These are phyloP conservation scores for Casuarina glauca DNA, from an alignment of 306 rosid species.

Conservation along the genomic window DNA sequence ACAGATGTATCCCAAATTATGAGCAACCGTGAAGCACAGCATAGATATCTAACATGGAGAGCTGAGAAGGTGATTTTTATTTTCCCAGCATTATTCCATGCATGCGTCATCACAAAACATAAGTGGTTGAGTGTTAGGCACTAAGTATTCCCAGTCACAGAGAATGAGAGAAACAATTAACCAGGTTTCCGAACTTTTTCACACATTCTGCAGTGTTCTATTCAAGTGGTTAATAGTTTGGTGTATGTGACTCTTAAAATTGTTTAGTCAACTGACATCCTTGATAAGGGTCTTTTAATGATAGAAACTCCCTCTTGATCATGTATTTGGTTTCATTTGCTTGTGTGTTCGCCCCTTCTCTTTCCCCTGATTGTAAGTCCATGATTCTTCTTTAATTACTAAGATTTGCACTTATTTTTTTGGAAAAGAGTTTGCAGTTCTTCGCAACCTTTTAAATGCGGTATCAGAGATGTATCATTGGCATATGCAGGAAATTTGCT, in stretches of 20 bases:
- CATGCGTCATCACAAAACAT: slow-evolving; percentile 2
- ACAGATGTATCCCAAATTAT: slow-evolving; percentile 46
- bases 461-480: background rate
- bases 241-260: background rate
- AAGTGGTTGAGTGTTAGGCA: background rate
- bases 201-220: background rate
- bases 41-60: slow-evolving; percentile 81
- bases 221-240: background rate
- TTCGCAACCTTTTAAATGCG: background rate
- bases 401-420: too few species aligned
- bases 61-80: slow-evolving; percentile 67
- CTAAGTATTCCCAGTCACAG: background rate
- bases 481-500: background rate
- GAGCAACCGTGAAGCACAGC: slow-evolving; percentile 74
- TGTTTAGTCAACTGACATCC: background rate
- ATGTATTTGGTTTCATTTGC: background rate
- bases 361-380: too few species aligned
- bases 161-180: background rate
- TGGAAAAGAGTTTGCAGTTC: background rate
- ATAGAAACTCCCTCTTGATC: background rate
- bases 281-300: background rate
- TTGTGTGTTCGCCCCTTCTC: too few species aligned
- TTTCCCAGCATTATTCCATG: background rate
- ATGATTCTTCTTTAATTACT: too few species aligned
- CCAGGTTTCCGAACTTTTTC: background rate